Conservation (phyloP, 2,329 filamentous ascomycete genomes). For the Sclerotinia borealis region DNA sequence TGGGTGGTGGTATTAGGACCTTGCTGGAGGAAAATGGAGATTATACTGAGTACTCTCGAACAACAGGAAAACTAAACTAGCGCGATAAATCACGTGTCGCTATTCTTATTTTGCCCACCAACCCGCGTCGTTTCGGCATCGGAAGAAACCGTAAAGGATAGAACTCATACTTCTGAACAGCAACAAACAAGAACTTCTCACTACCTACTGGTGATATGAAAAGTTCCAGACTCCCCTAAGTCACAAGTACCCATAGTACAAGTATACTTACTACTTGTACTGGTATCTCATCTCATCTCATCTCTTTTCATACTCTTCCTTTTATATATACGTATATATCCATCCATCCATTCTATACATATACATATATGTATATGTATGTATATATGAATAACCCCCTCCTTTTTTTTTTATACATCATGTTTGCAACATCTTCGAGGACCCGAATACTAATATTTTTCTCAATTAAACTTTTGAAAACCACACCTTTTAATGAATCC, state of each 20-base stretch:
- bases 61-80: slow-evolving; percentile 12
- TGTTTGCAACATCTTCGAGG: neutral
- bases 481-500: neutral
- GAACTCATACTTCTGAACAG: neutral
- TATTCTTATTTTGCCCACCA: neutral
- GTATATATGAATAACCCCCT: neutral
- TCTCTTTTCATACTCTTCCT: neutral
- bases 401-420: neutral
- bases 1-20: slow-evolving; percentile 29
- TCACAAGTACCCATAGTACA: neutral
- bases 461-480: neutral
- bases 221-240: neutral
- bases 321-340: neutral
- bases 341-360: neutral
- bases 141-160: slow-evolving; percentile 9
- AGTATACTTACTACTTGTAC: neutral
- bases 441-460: slow-evolving; percentile 5
- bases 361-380: too few species aligned
- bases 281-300: neutral
- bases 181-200: neutral
- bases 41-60: slow-evolving; percentile 4
- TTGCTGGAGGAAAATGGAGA: slow-evolving; percentile 20
- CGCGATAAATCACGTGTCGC: slow-evolving; percentile 1
- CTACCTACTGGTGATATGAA: too few species aligned
- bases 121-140: slow-evolving; percentile 6